Evolutionary conservation across 805 yeast species (phyloP), one percentile per base, ranked within the genome.

Genomic region (Saturnispora saitoi): DNA sequence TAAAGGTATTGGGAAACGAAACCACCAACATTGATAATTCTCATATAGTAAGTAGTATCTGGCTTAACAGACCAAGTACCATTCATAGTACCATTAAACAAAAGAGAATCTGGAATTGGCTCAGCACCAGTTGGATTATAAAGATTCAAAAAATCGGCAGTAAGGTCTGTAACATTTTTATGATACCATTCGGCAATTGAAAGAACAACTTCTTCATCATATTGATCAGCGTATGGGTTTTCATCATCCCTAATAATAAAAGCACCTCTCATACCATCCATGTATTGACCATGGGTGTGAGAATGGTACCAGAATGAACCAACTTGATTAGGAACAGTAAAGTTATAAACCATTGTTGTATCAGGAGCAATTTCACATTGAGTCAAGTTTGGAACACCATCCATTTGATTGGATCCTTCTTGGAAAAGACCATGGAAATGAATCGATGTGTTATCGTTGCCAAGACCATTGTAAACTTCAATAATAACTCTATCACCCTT

Each of bases 261-360:
- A 19, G 78, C 70, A 60, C 83, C 93, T 70, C 89, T 76, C 80
- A 85, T 76, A 63, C 99, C 99, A 63, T 93, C 98, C 66, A 93
- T 90, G 60, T 89, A 89, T 68, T 90, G 95, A 57, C 90, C 91
- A 20, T 75, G 67, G 32, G 90, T 80, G 70, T 93, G 99, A 29
- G 98, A 87, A 68, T 93, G 99, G 73, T 91, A 93, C 99, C 99
- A 93, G 74, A 73, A 93, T 17, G 95, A 77, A 60, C 99, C 99
- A 50, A 73, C 79, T 68, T 93, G 96, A 56, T 72, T 72, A 44
- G 77, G 77, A 52, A 89, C 87, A 26, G 96, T 84, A 68, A 93
- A 93, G 72, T 91, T 89, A 73, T 93, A 93, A 54, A 82, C 66
- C 62, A 63, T 58, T 17, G 85, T 75, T 52, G 77, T 76, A 48